phyloP scores from a whole-genome alignment of 1,284 basidiomycete genomes.

The Bjerkandera adusta region DNA sequence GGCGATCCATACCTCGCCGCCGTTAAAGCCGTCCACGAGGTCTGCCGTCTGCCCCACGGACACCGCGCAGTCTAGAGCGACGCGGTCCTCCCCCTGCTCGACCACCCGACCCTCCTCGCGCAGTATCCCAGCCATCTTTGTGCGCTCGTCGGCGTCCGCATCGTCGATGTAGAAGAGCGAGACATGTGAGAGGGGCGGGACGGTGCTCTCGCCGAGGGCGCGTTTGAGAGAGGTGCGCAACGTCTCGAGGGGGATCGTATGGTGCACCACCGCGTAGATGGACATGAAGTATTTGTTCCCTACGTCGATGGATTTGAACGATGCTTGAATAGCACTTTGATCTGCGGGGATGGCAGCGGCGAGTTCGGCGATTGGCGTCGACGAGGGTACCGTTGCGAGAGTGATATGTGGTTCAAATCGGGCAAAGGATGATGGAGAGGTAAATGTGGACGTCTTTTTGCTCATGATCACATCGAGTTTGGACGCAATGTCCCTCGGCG shows the following conservation, averaged over 20 bases:
- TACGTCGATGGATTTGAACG: slow-evolving; percentile 53
- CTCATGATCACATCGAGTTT: slow-evolving; percentile 41
- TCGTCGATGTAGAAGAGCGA: slow-evolving; percentile 71
- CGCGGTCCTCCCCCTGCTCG: slow-evolving; percentile 20
- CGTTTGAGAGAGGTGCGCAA: slow-evolving; percentile 49
- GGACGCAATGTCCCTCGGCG: slow-evolving; percentile 36
- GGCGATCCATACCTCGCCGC: slow-evolving; percentile 59
- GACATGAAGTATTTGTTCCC: slow-evolving; percentile 68
- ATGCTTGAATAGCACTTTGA: slow-evolving; percentile 34
- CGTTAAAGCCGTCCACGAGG: slow-evolving; percentile 44
- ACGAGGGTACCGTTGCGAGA: slow-evolving; percentile 48
- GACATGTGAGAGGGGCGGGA: slow-evolving; percentile 61
- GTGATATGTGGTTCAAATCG: slow-evolving; percentile 68
- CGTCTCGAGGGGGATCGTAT: slow-evolving; percentile 40
- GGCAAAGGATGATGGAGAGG: slow-evolving; percentile 48
- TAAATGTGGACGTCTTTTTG: slow-evolving; percentile 16
- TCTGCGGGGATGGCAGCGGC: slow-evolving; percentile 38
- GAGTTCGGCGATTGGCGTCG: slow-evolving; percentile 31
- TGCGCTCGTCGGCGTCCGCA: slow-evolving; percentile 44
- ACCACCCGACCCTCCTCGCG: slow-evolving; percentile 33
- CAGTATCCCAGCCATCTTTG: slow-evolving; percentile 34
- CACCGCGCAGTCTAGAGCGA: slow-evolving; percentile 33
- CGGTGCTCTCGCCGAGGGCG: slow-evolving; percentile 39
- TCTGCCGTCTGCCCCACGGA: slow-evolving; percentile 13
- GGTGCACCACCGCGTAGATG: slow-evolving; percentile 54